Evolutionary conservation across 176 grass and related monocot genomes (phyloP).

Genomic region (Musa acuminata): DNA sequence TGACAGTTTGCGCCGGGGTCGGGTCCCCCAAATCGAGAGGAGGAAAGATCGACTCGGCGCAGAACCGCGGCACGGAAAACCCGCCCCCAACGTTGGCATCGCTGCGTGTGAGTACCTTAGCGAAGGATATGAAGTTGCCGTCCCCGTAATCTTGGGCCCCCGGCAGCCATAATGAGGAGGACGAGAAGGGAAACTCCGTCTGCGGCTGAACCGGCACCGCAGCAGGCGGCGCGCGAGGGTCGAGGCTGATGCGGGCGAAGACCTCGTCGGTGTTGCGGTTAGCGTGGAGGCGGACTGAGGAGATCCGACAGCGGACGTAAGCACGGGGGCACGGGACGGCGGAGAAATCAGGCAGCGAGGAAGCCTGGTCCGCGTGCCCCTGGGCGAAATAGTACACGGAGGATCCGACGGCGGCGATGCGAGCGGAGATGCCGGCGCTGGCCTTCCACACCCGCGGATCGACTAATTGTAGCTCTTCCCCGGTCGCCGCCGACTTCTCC

Average conservation of each 20-base stretch:
- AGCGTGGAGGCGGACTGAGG: conserved; percentile 42
- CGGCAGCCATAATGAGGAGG: neutral
- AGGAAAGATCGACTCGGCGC: conserved; percentile 58
- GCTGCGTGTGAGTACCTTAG: conserved; percentile 63
- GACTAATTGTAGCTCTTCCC: neutral
- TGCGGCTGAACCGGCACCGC: neutral
- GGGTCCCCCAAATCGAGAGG: conserved; percentile 31
- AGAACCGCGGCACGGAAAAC: conserved; percentile 64
- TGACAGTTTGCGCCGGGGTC: conserved; percentile 42
- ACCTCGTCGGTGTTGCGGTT: conserved; percentile 92
- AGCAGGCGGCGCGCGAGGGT: conserved; percentile 13
- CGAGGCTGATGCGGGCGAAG: conserved; percentile 64
- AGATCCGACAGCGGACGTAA: conserved; percentile 54
- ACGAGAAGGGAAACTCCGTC: neutral
- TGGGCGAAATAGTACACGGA: conserved; percentile 16
- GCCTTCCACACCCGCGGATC: conserved; percentile 3
- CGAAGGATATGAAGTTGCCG: conserved; percentile 13
- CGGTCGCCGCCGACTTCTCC: neutral
- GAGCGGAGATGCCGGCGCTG: neutral
- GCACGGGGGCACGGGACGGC: conserved; percentile 24
- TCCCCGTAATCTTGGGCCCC: neutral
- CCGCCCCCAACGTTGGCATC: conserved; percentile 78
- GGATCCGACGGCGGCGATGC: neutral
- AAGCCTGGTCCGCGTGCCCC: conserved; percentile 17
- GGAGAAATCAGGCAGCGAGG: conserved; percentile 14